Evolutionary conservation across 2,329 filamentous ascomycete genomes (phyloP).

Genomic region (Biscogniauxia marginata): DNA sequence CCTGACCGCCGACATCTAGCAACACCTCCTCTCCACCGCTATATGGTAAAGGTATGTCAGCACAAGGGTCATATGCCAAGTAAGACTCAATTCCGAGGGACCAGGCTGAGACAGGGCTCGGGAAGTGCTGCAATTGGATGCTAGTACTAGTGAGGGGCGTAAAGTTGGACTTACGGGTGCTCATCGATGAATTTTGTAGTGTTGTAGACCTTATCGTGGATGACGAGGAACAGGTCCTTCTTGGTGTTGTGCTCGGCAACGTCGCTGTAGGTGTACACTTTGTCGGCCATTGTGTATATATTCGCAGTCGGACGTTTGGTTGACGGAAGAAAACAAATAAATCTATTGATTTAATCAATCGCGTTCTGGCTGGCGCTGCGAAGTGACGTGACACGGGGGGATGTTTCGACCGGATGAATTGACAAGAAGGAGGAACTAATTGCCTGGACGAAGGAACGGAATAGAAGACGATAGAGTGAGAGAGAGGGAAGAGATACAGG

Average conservation of each 20-base stretch:
- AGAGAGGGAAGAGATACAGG: background rate
- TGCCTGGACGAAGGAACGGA: background rate
- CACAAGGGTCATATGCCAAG: slow-evolving; percentile 1
- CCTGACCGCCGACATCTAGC: slow-evolving; percentile 92
- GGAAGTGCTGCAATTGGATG: background rate
- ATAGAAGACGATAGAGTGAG: background rate
- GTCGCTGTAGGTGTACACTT: slow-evolving; percentile 73
- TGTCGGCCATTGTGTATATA: slow-evolving; percentile 38
- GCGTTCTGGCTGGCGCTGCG: background rate
- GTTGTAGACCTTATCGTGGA: slow-evolving; percentile 98
- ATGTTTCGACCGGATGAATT: background rate
- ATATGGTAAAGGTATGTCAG: slow-evolving; percentile 28
- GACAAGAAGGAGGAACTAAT: background rate
- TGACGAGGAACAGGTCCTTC: slow-evolving; percentile 88
- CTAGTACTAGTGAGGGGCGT: too few relatives aligned
- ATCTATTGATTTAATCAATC: background rate
- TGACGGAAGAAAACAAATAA: background rate
- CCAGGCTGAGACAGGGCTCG: slow-evolving; percentile 4
- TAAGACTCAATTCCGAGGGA: background rate
- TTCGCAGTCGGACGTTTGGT: slow-evolving; percentile 2
- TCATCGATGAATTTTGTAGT: slow-evolving; percentile 87
- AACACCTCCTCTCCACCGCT: slow-evolving; percentile 98
- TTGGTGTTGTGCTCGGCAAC: slow-evolving; percentile 85
- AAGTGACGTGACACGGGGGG: background rate
- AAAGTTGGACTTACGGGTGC: slow-evolving; percentile 69